These are phyloP conservation scores for Inga leiocalycina DNA, from an alignment of 306 rosid species.

Conservation along the genomic window DNA sequence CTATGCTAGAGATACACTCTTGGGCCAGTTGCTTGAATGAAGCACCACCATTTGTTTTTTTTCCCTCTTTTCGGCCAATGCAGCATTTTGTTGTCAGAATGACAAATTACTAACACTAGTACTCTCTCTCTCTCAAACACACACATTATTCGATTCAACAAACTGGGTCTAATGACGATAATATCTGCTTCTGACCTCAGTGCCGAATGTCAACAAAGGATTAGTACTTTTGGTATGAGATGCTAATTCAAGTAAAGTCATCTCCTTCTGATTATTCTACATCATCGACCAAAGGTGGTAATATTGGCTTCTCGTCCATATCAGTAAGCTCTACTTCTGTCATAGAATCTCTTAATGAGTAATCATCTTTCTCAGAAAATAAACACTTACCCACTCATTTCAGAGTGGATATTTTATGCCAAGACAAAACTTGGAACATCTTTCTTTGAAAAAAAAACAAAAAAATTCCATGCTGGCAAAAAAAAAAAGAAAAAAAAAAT, in stretches of 20 bases:
- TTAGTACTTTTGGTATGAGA: constrained; percentile 17
- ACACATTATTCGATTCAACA: constrained; percentile 8
- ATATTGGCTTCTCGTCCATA: background rate
- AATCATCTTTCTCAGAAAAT: background rate
- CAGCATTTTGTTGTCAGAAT: background rate
- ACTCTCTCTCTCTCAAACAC: background rate
- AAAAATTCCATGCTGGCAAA: too few relatives aligned
- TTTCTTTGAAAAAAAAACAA: background rate
- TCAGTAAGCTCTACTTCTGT: background rate
- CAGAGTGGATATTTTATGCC: background rate
- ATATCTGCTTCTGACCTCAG: constrained; percentile 31
- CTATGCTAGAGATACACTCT: constrained; percentile 14
- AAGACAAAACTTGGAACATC: background rate
- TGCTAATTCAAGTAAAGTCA: background rate
- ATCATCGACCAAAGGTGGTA: background rate
- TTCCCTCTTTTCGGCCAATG: background rate
- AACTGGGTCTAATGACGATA: constrained; percentile 13
- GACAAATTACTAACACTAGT: background rate
- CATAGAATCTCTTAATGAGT: background rate
- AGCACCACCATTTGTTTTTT: background rate
- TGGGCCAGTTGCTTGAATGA: constrained; percentile 8
- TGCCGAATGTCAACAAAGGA: constrained; percentile 34
- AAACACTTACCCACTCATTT: background rate
- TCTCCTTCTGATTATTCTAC: background rate
- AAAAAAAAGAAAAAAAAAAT: background rate